These are phyloP conservation scores for Tolypocladium cylindrosporum DNA, from an alignment of 2,329 filamentous ascomycete species.

Conservation along the genomic window DNA sequence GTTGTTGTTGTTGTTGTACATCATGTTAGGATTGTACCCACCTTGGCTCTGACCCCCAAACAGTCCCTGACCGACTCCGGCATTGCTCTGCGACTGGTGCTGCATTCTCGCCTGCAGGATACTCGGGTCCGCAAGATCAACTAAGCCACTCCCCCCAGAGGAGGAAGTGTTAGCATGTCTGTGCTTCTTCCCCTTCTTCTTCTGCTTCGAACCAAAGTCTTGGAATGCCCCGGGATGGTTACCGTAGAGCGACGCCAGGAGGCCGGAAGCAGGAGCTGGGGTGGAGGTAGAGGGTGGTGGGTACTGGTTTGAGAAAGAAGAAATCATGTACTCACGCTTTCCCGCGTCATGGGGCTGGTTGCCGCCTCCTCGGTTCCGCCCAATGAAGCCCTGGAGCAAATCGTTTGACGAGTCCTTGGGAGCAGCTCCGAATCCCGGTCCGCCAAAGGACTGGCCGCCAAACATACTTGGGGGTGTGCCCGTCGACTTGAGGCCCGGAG, in stretches of 20 bases:
- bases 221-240: slow-evolving; percentile 76
- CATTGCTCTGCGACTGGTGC: slow-evolving; percentile 72
- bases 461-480: slow-evolving; percentile 94
- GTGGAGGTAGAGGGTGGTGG: slow-evolving; percentile 71
- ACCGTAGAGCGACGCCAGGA: slow-evolving; percentile 87
- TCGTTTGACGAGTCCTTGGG: slow-evolving; percentile 59
- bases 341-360: slow-evolving; percentile 70
- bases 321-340: slow-evolving; percentile 98
- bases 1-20: slow-evolving; percentile 52
- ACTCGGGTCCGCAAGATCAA: slow-evolving; percentile 99
- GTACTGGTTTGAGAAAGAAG: slow-evolving; percentile 83
- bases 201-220: slow-evolving; percentile 92
- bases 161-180: slow-evolving; percentile 99
- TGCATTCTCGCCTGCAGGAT: slow-evolving; percentile 98
- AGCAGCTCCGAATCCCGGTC: slow-evolving; percentile 53
- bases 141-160: slow-evolving; percentile 97
- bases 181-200: slow-evolving; percentile 99
- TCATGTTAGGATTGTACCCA: slow-evolving; percentile 85
- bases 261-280: slow-evolving; percentile 81
- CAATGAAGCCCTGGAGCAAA: slow-evolving; percentile 72
- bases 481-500: slow-evolving; percentile 89
- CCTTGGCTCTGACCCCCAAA: slow-evolving; percentile 85
- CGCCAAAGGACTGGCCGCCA: slow-evolving; percentile 71
- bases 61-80: slow-evolving; percentile 78
- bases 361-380: slow-evolving; percentile 56